Conservation (phyloP, 2,329 filamentous ascomycete genomes). For the Raffaelea arxii region DNA sequence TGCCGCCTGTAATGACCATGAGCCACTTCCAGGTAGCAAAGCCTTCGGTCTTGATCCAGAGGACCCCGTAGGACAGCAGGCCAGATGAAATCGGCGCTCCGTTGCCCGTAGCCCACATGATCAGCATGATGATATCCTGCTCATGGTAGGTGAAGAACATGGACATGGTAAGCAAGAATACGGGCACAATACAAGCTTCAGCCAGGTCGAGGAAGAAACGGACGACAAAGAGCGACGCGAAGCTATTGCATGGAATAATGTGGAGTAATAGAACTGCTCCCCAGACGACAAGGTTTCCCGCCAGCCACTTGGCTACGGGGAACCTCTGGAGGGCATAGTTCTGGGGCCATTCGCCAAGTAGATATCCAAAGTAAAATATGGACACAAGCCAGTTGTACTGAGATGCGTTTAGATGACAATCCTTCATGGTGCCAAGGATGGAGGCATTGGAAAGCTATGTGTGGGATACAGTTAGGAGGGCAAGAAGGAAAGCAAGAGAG, state of each 20-base stretch:
- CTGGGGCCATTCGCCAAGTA: conserved; percentile 34
- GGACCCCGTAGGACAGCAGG: conserved; percentile 28
- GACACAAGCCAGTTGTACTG: conserved; percentile 12
- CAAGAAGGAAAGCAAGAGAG: too few relatives aligned
- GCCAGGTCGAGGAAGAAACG: conserved; percentile 19
- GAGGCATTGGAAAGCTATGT: conserved; percentile 3
- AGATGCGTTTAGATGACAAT: conserved; percentile 5
- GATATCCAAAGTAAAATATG: conserved; percentile 42
- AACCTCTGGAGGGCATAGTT: conserved; percentile 23
- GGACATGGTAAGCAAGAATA: conserved; percentile 21
- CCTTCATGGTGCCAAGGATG: conserved; percentile 8
- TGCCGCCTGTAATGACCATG: conserved; percentile 20
- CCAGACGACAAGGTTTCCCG: conserved; percentile 10
- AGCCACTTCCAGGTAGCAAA: conserved; percentile 16
- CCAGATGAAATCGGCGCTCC: conserved; percentile 28
- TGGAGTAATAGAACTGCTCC: conserved; percentile 3
- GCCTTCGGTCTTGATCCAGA: conserved; percentile 11
- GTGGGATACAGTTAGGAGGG: not conserved
- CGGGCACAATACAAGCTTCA: conserved; percentile 17
- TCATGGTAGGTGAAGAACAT: conserved; percentile 19
- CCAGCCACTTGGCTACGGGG: conserved; percentile 11
- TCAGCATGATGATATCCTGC: conserved; percentile 38
- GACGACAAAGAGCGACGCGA: conserved; percentile 13
- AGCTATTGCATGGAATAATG: conserved; percentile 8
- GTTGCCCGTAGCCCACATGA: conserved; percentile 57